These are phyloP conservation scores for Sporobolomyces pararoseus DNA, from an alignment of 768 basidiomycete species.

Conservation along the genomic window DNA sequence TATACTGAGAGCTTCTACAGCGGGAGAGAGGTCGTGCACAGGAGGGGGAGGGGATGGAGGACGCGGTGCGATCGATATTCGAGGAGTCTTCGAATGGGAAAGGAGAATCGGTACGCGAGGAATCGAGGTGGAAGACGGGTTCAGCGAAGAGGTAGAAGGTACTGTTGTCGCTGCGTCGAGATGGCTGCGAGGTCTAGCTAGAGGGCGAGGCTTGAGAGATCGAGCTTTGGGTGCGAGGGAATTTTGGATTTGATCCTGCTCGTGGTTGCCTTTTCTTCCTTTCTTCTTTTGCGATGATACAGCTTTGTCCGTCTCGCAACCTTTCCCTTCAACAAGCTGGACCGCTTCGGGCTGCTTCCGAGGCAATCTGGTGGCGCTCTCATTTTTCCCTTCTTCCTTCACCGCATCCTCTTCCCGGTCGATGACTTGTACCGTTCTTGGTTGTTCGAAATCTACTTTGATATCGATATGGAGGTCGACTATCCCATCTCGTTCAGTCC, in stretches of 20 bases:
- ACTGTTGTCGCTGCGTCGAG: too few species aligned
- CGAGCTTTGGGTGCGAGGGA: too few species aligned
- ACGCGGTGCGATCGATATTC: constrained; percentile 13
- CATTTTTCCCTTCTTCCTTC: not conserved
- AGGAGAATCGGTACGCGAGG: not conserved
- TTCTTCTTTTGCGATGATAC: too few species aligned
- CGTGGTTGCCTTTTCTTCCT: not conserved
- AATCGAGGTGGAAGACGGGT: not conserved
- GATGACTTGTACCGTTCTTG: not conserved
- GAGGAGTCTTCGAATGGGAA: constrained; percentile 3
- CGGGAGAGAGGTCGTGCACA: not conserved
- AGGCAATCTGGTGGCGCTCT: too few species aligned
- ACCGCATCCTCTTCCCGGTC: not conserved
- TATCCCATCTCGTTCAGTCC: not conserved
- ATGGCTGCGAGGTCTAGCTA: too few species aligned
- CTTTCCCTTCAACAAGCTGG: too few species aligned
- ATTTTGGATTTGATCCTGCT: too few species aligned
- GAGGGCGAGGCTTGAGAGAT: too few species aligned
- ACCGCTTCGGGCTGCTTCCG: too few species aligned
- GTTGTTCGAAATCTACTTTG: constrained; percentile 1
- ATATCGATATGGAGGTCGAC: not conserved
- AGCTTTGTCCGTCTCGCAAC: too few species aligned
- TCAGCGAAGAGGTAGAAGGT: too few species aligned
- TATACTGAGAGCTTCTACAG: not conserved
- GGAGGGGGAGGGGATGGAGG: not conserved